Evolutionary conservation across 306 rosid genomes (phyloP), one percentile per base, ranked within the genome.

Genomic region (Hippophae tibetana): DNA sequence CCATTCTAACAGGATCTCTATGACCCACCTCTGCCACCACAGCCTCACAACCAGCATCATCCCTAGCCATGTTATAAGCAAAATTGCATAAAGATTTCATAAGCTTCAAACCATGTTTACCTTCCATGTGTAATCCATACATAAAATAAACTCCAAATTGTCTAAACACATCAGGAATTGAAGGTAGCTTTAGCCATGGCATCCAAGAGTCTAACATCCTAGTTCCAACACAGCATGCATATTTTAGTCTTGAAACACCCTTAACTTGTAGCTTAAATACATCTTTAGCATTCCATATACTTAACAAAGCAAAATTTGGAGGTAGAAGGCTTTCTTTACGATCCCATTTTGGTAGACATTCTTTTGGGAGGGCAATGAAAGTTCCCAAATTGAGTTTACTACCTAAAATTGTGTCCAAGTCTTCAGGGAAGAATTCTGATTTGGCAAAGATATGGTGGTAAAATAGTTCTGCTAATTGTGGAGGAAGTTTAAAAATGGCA

Each of bases 231-330:
- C 95, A 92, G 41, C 82, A 83, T 0, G 84, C 83, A 9, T 79
- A 82, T 31, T 82, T 57, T 26, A 85, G 14, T 47, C 74, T 69
- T 9, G 98, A 87, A 44, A 76, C 81, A 3, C 96, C 98, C 70
- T 78, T 85, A 51, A 87, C 74, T 67, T 92, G 87, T 65, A 92
- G 68, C 57, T 80, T 87, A 75, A 79, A 87, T 72, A 92, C 95
- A 64, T 92, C 92, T 13, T 87, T 92, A 1, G 96, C 81, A 76
- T 87, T 92, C 98, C 98, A 92, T 69, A 92, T 83, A 57, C 98
- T 92, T 43, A 85, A 55, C 40, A 92, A 58, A 14, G 96, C 96
- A 65, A 66, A 92, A 62, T 68, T 76, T 43, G 79, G 78, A 6
- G 94, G 95, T 0, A 80, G 58, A 13, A 65, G 69, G 3, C 79